Percentiles rank a stretch among this genome's conserved stretches.
Conservation (phyloP, 129 eudicot genomes). For the Helianthus annuus region HanXRQr2.0-SUNRISE NC_035444.2:2809617-2810116, state of each 20-base stretch:
- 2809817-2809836: slow-evolving; percentile 85
- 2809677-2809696: slow-evolving; percentile 83
- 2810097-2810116: no score
- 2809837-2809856: slow-evolving; percentile 88
- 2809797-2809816: slow-evolving; percentile 80
- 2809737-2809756: neutral
- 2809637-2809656: slow-evolving; percentile 77
- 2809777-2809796: slow-evolving; percentile 60
- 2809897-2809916: neutral
- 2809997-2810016: no score
- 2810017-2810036: no score
- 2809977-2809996: no score
- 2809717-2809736: slow-evolving; percentile 22
- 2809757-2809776: neutral
- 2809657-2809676: slow-evolving; percentile 84
- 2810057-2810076: no score
- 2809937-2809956: no score
- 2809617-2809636: slow-evolving; percentile 76
- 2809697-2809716: slow-evolving; percentile 86
- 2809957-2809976: no score
- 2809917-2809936: neutral
- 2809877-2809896: slow-evolving; percentile 56
- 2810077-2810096: no score
- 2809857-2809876: slow-evolving; percentile 88
- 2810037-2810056: no score